Conservation (phyloP, 192 early-diverging fungal genomes). For the Gigaspora rosea region DNA sequence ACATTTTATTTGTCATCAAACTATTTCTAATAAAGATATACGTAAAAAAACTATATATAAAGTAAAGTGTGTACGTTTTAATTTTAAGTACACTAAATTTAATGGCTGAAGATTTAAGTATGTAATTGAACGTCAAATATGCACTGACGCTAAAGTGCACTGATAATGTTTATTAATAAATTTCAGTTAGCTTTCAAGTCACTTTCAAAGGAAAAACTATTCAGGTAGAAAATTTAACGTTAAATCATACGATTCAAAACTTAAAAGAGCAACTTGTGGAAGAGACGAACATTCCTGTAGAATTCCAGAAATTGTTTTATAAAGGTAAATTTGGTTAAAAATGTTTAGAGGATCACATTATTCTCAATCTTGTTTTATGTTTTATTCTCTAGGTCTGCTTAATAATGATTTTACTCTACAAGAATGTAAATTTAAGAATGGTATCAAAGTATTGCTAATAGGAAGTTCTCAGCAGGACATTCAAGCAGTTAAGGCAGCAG, state of each 20-base stretch:
- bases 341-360: neutral
- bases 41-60: no score
- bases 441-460: conserved; percentile 56
- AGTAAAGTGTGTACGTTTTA: no score
- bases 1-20: no score
- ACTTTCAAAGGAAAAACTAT: conserved; percentile 40
- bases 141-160: no score
- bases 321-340: conserved; percentile 40
- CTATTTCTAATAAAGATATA: no score
- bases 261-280: conserved; percentile 46
- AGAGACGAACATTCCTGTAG: conserved; percentile 39
- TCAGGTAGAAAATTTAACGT: conserved; percentile 32
- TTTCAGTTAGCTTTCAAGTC: conserved; percentile 37
- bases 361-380: neutral
- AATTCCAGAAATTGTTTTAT: conserved; percentile 57
- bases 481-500: conserved; percentile 31
- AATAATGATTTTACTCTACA: conserved; percentile 33
- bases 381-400: neutral
- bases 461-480: conserved; percentile 50
- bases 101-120: no score
- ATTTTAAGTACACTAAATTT: no score
- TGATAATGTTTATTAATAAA: neutral
- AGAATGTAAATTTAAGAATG: conserved; percentile 32
- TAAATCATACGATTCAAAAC: conserved; percentile 37
- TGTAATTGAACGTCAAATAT: no score